Percentiles rank a stretch among this genome's conserved stretches.
These are phyloP conservation scores for Aspergillus carbonarius DNA, from an alignment of 2,329 filamentous ascomycete species.

Conservation along the genomic window DNA sequence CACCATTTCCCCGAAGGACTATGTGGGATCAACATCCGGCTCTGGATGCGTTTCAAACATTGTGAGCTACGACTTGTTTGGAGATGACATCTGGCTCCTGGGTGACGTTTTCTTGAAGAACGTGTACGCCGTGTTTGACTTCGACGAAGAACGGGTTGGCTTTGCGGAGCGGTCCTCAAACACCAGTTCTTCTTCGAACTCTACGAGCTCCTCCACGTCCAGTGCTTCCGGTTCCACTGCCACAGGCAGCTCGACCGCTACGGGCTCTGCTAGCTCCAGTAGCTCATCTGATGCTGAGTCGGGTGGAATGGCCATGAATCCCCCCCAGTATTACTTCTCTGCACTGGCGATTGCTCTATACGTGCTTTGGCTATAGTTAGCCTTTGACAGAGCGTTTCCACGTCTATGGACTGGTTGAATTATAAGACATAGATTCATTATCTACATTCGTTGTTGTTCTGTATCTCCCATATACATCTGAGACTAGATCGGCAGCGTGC, in stretches of 20 bases:
- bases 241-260: slow-evolving; percentile 7
- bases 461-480: not conserved
- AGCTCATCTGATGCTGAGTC: not conserved
- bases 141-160: slow-evolving; percentile 53
- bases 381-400: not conserved
- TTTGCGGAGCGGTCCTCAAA: slow-evolving; percentile 26
- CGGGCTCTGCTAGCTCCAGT: slow-evolving; percentile 7
- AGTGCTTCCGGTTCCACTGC: slow-evolving; percentile 12
- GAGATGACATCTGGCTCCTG: slow-evolving; percentile 67
- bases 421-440: not conserved
- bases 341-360: slow-evolving; percentile 15
- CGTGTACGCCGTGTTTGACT: slow-evolving; percentile 82
- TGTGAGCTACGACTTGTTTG: slow-evolving; percentile 68
- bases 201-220: slow-evolving; percentile 11
- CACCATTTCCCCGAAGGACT: slow-evolving; percentile 68
- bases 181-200: slow-evolving; percentile 17
- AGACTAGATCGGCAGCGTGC: not conserved
- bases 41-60: slow-evolving; percentile 65
- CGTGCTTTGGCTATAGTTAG: slow-evolving; percentile 14
- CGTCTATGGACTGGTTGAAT: not conserved
- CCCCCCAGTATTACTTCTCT: slow-evolving; percentile 16
- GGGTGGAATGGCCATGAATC: not conserved
- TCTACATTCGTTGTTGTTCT: not conserved
- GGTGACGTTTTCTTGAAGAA: slow-evolving; percentile 88
- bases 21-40: slow-evolving; percentile 51